A percentile compares a stretch with the other conserved stretches of the same genome.
phyloP scores from a whole-genome alignment of 495 filamentous ascomycete species.

The Podospora comata region DNA sequence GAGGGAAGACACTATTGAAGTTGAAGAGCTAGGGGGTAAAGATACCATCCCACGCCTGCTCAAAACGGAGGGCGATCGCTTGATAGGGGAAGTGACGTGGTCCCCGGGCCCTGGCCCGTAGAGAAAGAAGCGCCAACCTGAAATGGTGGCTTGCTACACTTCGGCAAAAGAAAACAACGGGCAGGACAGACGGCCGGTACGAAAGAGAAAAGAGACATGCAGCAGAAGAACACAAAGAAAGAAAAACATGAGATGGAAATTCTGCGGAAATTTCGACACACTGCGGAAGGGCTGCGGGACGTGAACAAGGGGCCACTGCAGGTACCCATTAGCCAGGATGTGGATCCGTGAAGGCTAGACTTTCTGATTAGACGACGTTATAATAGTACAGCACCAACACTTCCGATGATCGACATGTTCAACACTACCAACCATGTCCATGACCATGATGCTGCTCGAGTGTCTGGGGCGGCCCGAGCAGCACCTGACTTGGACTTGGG shows the following conservation, averaged over 20 bases:
- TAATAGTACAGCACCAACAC: conserved; percentile 22
- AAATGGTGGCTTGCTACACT: background rate
- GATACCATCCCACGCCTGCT: background rate
- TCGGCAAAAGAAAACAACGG: conserved; percentile 9
- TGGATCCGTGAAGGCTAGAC: background rate
- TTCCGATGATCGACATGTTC: conserved; percentile 25
- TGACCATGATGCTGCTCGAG: background rate
- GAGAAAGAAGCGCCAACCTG: background rate
- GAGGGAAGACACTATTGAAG: conserved; percentile 5
- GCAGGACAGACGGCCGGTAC: background rate
- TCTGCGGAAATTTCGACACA: conserved; percentile 4
- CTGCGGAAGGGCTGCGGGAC: conserved; percentile 1
- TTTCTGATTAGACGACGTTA: conserved; percentile 22
- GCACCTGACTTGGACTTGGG: background rate
- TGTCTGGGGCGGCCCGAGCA: background rate
- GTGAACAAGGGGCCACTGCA: conserved; percentile 18
- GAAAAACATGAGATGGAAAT: background rate
- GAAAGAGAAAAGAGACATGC: background rate
- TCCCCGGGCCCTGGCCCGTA: background rate
- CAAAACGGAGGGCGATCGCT: conserved; percentile 4
- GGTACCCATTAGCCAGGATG: conserved; percentile 22
- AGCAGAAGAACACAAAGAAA: conserved; percentile 11
- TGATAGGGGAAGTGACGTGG: conserved; percentile 9
- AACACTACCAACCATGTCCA: conserved; percentile 18
- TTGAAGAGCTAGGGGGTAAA: background rate